Evolutionary conservation across 371 early-diverging fungal species (phyloP), one percentile per base, ranked within the genome.

Genomic region (Syncephalastrum contaminatum): DNA sequence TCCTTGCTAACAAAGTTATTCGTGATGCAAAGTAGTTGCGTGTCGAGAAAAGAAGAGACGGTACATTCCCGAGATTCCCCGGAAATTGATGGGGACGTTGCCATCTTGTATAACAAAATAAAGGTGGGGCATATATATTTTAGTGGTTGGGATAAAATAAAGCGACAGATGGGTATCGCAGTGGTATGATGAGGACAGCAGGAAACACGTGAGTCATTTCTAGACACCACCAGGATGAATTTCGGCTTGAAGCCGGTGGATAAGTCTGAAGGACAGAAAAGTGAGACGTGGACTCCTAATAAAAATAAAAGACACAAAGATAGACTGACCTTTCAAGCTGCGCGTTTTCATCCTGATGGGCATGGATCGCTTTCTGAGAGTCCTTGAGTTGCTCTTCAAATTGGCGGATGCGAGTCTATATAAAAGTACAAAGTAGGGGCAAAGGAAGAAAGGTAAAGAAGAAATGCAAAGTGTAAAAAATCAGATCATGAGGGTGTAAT

Each of bases 201-300:
- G 36, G 15, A 45, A 45, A 13, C 43, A 45, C 13, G 7, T 45
- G 7, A 7, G 14, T 10, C 15, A 7, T 45, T 8, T 49, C 22
- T 30, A 56, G 41, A 19, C 42, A 20, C 42, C 30, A 41, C 49
- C 56, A 14, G 24, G 15, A 49, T 49, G 58, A 7, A 73, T 53
- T 56, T 75, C 72, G 22, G 53, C 48, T 64, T 75, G 75, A 20
- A 75, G 59, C 45, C 68, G 72, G 41, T 63, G 51, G 4, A 72
- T 56, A 41, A 75, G 62, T 43, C 73, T 72, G 56, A 48, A 4
- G 15, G n/a, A 47, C 5, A 18, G n/a, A n/a, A 15, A 22, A 57
- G 25, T 25, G 15, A 40, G 19, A 25, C 43, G 14, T 7, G 27
- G 48, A 2, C 30, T 30, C 21, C 10, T 16, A 30, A 39, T 36